Percentiles rank a stretch among this genome's conserved stretches.
phyloP scores from a whole-genome alignment of 352 stramenopile species.

The Globisporangium orthogonon region DNA sequence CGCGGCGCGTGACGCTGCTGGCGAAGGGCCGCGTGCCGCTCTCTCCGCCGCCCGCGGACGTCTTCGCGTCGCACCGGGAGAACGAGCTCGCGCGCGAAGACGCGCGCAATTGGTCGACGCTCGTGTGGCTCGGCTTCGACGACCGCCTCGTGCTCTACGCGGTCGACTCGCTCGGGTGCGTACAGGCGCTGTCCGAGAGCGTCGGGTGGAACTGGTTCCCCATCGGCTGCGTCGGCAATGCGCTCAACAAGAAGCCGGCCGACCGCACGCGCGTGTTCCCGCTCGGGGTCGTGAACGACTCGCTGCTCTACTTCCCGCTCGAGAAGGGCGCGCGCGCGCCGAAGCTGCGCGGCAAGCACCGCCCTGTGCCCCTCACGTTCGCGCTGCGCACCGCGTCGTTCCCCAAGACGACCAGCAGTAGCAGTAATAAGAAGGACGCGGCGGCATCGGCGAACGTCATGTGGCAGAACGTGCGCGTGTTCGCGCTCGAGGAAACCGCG shows the following conservation, averaged over 20 bases:
- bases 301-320: constrained; percentile 67
- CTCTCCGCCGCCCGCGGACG: constrained; percentile 46
- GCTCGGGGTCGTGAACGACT: constrained; percentile 65
- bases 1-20: constrained; percentile 41
- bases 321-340: constrained; percentile 35
- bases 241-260: constrained; percentile 47
- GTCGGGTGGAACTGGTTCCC: constrained; percentile 70
- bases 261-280: constrained; percentile 58
- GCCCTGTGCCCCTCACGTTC: constrained; percentile 69
- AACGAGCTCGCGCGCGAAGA: constrained; percentile 40
- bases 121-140: constrained; percentile 76
- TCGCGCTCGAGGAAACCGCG: constrained; percentile 29
- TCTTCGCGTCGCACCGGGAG: constrained; percentile 69
- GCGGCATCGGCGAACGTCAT: constrained; percentile 28
- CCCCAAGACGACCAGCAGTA: constrained; percentile 28
- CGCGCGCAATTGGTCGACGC: constrained; percentile 39
- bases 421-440: constrained; percentile 24
- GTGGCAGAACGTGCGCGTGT: constrained; percentile 63
- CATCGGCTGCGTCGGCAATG: constrained; percentile 57
- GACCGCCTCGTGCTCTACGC: constrained; percentile 63
- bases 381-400: constrained; percentile 45
- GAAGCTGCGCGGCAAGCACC: constrained; percentile 59
- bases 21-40: constrained; percentile 47
- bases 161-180: constrained; percentile 57
- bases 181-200: constrained; percentile 51